phyloP scores from a whole-genome alignment of 345 rosid species.

The Stellera chamaejasme region DNA sequence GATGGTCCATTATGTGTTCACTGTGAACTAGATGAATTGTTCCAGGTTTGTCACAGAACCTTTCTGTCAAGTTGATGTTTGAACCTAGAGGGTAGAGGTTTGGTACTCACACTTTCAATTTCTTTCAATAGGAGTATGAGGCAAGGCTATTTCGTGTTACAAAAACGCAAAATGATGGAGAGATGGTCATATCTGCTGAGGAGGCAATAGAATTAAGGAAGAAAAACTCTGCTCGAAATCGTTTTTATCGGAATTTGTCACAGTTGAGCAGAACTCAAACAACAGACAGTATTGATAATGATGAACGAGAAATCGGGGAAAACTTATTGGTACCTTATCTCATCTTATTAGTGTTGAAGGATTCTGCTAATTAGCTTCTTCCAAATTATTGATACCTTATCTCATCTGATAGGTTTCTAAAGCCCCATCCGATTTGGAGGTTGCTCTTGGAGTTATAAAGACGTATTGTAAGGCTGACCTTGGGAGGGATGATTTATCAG shows the following conservation, averaged over 20 bases:
- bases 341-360: slow-evolving; percentile 5
- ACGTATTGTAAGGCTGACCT: slow-evolving; percentile 56
- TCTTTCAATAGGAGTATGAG: slow-evolving; percentile 57
- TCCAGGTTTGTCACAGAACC: slow-evolving; percentile 46
- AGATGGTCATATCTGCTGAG: slow-evolving; percentile 63
- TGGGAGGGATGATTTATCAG: slow-evolving; percentile 43
- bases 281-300: slow-evolving; percentile 26
- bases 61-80: slow-evolving; percentile 10
- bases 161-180: slow-evolving; percentile 63
- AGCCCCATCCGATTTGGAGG: slow-evolving; percentile 78
- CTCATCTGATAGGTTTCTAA: slow-evolving; percentile 52
- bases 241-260: slow-evolving; percentile 66
- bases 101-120: slow-evolving; percentile 10
- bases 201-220: slow-evolving; percentile 68
- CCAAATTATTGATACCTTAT: neutral
- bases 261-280: slow-evolving; percentile 33
- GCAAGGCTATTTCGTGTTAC: slow-evolving; percentile 83
- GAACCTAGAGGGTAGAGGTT: slow-evolving; percentile 3
- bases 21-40: slow-evolving; percentile 77
- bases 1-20: slow-evolving; percentile 81
- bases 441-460: slow-evolving; percentile 83
- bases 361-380: neutral
- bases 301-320: slow-evolving; percentile 57
- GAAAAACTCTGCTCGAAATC: slow-evolving; percentile 72
- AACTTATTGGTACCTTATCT: slow-evolving; percentile 51